Evolutionary conservation across 331 rosid species (phyloP), one percentile per base, ranked within the genome.

Genomic region (Spiraea crenata): DNA sequence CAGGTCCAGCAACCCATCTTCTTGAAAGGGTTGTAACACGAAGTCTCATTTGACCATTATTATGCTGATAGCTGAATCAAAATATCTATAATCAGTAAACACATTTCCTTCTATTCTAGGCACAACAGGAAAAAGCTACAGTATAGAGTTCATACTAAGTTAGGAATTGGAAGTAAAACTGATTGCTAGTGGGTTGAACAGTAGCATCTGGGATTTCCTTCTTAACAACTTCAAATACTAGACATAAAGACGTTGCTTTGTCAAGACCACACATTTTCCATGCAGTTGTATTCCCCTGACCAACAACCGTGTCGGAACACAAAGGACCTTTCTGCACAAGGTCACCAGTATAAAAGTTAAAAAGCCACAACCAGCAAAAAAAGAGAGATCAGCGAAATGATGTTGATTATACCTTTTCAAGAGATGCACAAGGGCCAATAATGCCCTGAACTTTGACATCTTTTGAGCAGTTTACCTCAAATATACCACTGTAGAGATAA

Each of bases 191-290:
- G 17, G 96, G 71, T 76, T 87, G 97, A 69, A 84, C 71, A 49
- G 97, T 56, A 65, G 90, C 85, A 77, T 95, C 99, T 63, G 96
- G 87, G 78, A 65, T 91, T 83, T 95, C 99, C 80, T 95, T 95
- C 85, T 91, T 95, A 72, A 79, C 92, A 70, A 86, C 74, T 78
- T 95, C 96, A 77, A 95, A 95, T 81, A 91, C 83, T 70, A 95
- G 85, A 77, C 97, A 91, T 72, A 95, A 71, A 25, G 97, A 86
- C 41, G 99, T 95, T 37, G 95, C 87, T 78, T 89, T 85, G 79
- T 95, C 97, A 71, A 95, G 96, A 64, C 99, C 99, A 88, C 97
- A 95, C 96, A 95, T 84, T 83, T 91, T 95, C 99, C 99, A 95
- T 25, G 99, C 97, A 78, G 82, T 87, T 67, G 99, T 91, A 77